phyloP scores from a whole-genome alignment of 352 stramenopile species.

The Plasmopara viticola region DNA sequence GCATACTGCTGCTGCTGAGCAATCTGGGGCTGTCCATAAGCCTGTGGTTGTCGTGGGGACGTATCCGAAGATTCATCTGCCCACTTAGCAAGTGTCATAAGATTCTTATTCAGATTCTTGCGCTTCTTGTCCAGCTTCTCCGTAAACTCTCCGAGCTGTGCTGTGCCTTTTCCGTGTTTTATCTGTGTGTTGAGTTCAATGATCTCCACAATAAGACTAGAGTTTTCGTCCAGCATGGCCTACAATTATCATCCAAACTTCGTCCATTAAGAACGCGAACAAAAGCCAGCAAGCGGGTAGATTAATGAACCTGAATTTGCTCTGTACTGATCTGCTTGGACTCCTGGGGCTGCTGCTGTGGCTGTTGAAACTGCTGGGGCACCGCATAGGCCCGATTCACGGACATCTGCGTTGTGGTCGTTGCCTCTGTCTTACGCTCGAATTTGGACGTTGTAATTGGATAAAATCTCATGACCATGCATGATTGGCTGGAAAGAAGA shows the following conservation, averaged over 20 bases:
- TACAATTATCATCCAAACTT: conserved; percentile 10
- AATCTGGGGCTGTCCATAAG: conserved; percentile 20
- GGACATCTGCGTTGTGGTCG: conserved; percentile 23
- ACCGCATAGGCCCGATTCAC: conserved; percentile 26
- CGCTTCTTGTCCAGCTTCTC: conserved; percentile 87
- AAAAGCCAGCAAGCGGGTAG: neutral
- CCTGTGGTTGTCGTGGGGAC: conserved; percentile 34
- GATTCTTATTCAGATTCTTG: conserved; percentile 86
- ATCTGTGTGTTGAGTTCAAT: conserved; percentile 86
- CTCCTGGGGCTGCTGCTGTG: conserved; percentile 24
- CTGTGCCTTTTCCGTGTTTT: conserved; percentile 75
- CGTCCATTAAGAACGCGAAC: neutral
- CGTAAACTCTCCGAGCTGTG: conserved; percentile 67
- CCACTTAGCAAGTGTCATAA: conserved; percentile 87
- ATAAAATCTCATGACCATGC: neutral
- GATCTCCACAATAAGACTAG: conserved; percentile 80
- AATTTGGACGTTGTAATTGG: too few species aligned
- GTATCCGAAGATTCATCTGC: conserved; percentile 77
- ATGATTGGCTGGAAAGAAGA: conserved; percentile 3
- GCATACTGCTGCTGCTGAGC: conserved; percentile 22
- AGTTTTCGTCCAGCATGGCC: conserved; percentile 86
- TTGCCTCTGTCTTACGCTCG: neutral
- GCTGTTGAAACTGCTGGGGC: conserved; percentile 20
- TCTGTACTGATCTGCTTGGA: conserved; percentile 70
- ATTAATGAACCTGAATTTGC: conserved; percentile 62